Base-by-base conservation (phyloP, 495 filamentous ascomycete species). In the Penicillium alfredii region DNA sequence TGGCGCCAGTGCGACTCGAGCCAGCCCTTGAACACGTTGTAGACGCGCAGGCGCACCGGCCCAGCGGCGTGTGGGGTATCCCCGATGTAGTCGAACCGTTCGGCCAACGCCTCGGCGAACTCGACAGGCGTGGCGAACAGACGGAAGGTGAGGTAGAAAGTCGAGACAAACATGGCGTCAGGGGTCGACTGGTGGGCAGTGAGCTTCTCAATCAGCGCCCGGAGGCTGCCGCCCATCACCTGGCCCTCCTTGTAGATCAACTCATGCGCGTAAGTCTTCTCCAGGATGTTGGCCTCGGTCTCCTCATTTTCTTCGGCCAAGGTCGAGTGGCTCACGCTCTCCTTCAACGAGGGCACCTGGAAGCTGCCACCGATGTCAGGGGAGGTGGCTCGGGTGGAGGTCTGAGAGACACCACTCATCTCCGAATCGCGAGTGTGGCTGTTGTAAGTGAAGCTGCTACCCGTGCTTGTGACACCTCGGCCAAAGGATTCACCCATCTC, bases 21-120 rank as follows among this genome's bases (percentile, higher is more conserved):
- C 93, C 93, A 99, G 19, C 82, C 81, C 61, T 99, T 99, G 69
- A 96, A 86, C 24, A 89, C 79, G 55, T 99, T 97, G 69, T 94
- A 97, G 0, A 96, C 87, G 10, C 93, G 78, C 21, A 97, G 69
- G 21, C 89, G 82, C 12, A 97, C 88, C 0, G 89, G 87, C 3
- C 68, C 72, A 6, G 85, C 81, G 12, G 85, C 77, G 29, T 76
- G 70, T 8, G 80, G 75, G 19, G 77, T 81, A 27, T 93, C 84
- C 4, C 74, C 83, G 36, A 95, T 82, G 49, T 95, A 93, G 40
- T 96, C 84, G 59, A 94, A 99, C 14, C 93, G 80, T 26, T 90
- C 83, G 26, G 90, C 80, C 4, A 99, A 72, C 1, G 81, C 76
- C 52, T 88, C 72, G 3, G 88, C 87, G 38, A 97, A 78, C 21